Base-by-base conservation (phyloP, 73 alveolate genomes). In the Paraurostyla sp. region DNA sequence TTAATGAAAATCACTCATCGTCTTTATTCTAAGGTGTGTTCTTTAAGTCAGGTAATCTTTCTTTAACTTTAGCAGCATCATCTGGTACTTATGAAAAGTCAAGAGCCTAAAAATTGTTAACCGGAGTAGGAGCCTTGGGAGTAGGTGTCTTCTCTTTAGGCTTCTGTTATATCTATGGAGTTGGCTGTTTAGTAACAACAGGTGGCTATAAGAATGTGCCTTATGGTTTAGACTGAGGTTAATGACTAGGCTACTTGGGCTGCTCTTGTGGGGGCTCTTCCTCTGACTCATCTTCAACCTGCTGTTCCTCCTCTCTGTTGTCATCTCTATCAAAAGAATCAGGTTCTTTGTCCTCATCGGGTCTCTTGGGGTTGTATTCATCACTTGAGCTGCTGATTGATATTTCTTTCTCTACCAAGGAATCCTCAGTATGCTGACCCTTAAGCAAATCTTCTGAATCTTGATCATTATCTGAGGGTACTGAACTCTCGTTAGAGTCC, bases 1-100 rank as follows among this genome's bases (percentile, higher is more conserved):
- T n/a, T n/a, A n/a, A n/a, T n/a, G n/a, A n/a, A n/a, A n/a, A n/a
- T n/a, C n/a, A n/a, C n/a, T n/a, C n/a, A n/a, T n/a, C n/a, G n/a
- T n/a, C n/a, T n/a, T n/a, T n/a, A n/a, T 45, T 65, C 35, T 65
- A 38, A 18, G 82, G 82, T 13, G 82, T 65, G 16, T 65, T 65
- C 58, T 65, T 65, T 38, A 65, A 23, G 25, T 65, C 82, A 15
- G 82, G 82, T 36, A 65, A 38, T 65, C 82, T 65, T 11, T 65
- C 82, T 40, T 65, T 65, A 13, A 65, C 82, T 65, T 65, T 65
- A 11, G 82, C 82, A 36, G 82, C 82, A 11, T 65, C 82, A 1
- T 22, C 82, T 6, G 82, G 82, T 1, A 65, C 82, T 38, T 56
- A 65, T 18, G 82, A 65, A 22, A 65, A 65, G 41, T 65, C 82